Evolutionary conservation across 495 filamentous ascomycete genomes (phyloP), one percentile per base, ranked within the genome.

Genomic region (Tuber borchii): DNA sequence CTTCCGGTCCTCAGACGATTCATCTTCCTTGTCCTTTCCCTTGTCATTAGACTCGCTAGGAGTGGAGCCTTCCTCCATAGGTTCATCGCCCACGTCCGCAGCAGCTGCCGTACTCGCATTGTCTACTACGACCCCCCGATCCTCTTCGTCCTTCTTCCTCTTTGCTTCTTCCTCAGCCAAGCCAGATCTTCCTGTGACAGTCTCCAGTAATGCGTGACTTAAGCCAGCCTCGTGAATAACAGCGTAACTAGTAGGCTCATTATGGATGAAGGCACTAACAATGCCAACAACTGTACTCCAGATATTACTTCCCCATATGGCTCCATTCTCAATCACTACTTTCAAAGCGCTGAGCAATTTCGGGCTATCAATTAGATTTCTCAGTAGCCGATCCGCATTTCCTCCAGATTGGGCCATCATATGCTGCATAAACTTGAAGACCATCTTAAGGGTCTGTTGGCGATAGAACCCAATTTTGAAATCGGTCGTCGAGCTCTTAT

Each of bases 191-290:
- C 90, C 86, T n/a, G 92, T 94, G 43, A 97, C 87, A 22, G 93
- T 88, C 80, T 93, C 89, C 37, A 99, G 87, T 69, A 97, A 89
- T 73, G 89, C 92, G 82, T 91, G 90, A 76, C 93, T 93, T 72
- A 98, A 86, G 43, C 95, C 95, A 70, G 96, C 93, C 85, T 99
- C 96, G 26, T 92, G 92, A 78, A 99, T 94, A 26, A 97, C 93
- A 42, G 92, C 90, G 82, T 97, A 98, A 81, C 96, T 99, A 7
- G 96, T 98, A 3, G 96, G 96, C 80, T 99, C 96, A 82, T 98
- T 97, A 84, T 99, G 96, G 75, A 99, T 97, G 86, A 98, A 98
- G 81, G 91, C 95, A 84, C 92, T 95, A 42, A 98, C 87, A 78
- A 98, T 93, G 77, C 91, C 92, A 74, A 95, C 92, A 26, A 93